Conservation (phyloP, 495 filamentous ascomycete genomes). For the Penicillium pancosmium region DNA sequence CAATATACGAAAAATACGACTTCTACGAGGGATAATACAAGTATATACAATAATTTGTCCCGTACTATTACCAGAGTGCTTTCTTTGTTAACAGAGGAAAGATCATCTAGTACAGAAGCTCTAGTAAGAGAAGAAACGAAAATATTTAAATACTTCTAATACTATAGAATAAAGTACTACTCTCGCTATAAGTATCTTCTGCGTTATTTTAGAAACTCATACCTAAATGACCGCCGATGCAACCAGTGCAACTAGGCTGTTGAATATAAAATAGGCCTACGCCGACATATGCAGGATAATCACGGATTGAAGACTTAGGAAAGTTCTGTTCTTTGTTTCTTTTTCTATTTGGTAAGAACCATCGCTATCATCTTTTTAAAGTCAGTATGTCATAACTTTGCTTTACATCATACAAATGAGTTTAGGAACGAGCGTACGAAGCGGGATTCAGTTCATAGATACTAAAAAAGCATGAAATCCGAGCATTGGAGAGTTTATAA, state of each 20-base stretch:
- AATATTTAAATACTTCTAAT: conserved; percentile 20
- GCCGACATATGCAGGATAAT: conserved; percentile 21
- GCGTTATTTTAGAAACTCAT: conserved; percentile 20
- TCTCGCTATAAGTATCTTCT: conserved; percentile 27
- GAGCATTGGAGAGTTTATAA: too few relatives aligned
- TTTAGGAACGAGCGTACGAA: too few relatives aligned
- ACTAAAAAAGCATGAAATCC: too few relatives aligned
- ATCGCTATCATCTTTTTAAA: too few relatives aligned
- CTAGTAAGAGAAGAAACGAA: conserved; percentile 8
- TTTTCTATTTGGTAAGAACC: too few relatives aligned
- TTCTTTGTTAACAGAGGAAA: background rate
- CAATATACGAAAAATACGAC: background rate
- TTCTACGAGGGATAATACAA: background rate
- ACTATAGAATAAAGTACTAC: conserved; percentile 20
- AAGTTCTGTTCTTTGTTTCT: too few relatives aligned
- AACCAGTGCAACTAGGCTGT: conserved; percentile 25
- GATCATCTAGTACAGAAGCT: background rate
- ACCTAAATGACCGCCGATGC: conserved; percentile 24
- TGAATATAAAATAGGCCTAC: conserved; percentile 19
- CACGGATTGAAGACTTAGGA: conserved; percentile 18
- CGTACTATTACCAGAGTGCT: background rate
- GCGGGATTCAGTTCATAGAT: too few relatives aligned
- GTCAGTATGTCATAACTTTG: too few relatives aligned
- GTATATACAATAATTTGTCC: background rate
- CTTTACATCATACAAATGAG: too few relatives aligned